Percentiles rank a stretch among this genome's conserved stretches.
Conservation (phyloP, 306 rosid species). For the Erythrophleum fordii region DNA sequence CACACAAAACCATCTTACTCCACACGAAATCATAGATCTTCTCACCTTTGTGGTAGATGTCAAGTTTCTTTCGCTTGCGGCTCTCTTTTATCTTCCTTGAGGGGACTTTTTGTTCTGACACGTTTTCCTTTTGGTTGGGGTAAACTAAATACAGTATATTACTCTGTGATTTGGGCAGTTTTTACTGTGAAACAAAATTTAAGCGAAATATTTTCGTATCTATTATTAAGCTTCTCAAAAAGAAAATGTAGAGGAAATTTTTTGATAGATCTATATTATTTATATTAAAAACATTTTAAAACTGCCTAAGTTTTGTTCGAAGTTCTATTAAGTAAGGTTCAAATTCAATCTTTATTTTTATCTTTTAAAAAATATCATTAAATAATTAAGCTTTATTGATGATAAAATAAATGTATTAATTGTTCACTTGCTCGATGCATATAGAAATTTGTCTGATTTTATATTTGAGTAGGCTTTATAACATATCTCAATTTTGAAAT, state of each 20-base stretch:
- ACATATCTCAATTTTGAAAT: too few species aligned
- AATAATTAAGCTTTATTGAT: too few species aligned
- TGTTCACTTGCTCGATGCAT: too few species aligned
- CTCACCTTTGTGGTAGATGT: not conserved
- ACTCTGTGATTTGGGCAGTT: not conserved
- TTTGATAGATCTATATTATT: too few species aligned
- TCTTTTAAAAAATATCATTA: too few species aligned
- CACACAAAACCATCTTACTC: conserved; percentile 35
- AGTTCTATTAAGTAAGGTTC: too few species aligned
- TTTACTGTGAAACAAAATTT: not conserved
- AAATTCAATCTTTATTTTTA: too few species aligned
- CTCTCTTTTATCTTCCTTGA: not conserved
- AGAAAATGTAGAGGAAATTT: not conserved
- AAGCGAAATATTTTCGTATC: not conserved
- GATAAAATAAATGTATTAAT: too few species aligned
- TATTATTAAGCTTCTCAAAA: not conserved
- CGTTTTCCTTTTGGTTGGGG: not conserved
- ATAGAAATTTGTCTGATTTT: too few species aligned
- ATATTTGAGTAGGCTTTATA: too few species aligned
- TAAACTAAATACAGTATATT: not conserved
- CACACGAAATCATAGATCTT: not conserved
- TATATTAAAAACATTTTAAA: too few species aligned
- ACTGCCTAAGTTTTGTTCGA: too few species aligned
- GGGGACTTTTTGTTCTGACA: not conserved
- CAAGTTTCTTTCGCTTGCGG: conserved; percentile 41